phyloP scores from a whole-genome alignment of 2,329 filamentous ascomycete species.

The Endothia cerciana region DNA sequence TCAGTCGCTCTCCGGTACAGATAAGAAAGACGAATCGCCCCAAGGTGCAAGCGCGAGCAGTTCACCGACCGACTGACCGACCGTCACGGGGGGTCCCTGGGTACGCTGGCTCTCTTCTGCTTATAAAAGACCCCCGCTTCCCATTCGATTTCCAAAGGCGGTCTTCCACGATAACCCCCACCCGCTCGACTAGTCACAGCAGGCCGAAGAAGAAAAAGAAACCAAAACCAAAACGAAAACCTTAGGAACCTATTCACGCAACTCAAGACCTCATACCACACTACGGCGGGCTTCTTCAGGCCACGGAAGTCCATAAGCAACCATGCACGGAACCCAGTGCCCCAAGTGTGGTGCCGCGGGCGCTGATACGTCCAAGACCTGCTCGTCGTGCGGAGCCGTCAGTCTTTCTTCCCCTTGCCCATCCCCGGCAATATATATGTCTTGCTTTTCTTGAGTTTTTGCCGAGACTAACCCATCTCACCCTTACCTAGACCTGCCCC shows the following conservation, averaged over 20 bases:
- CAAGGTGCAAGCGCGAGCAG: background rate
- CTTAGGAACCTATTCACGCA: background rate
- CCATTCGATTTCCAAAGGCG: background rate
- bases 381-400: conserved; percentile 61
- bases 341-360: conserved; percentile 60
- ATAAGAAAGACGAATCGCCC: background rate
- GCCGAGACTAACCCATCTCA: background rate
- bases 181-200: background rate
- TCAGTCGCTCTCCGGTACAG: background rate
- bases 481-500: background rate
- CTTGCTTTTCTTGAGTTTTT: too few relatives aligned
- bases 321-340: conserved; percentile 52
- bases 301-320: conserved; percentile 21
- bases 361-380: conserved; percentile 54
- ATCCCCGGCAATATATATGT: too few relatives aligned
- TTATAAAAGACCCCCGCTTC: conserved; percentile 16
- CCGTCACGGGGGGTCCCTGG: background rate
- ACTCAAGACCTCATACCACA: background rate
- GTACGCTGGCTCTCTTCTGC: background rate
- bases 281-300: background rate
- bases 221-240: background rate
- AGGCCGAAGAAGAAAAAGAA: too few relatives aligned
- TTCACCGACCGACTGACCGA: background rate
- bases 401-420: conserved; percentile 35
- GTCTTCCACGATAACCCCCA: background rate